A percentile compares a stretch with the other conserved stretches of the same genome.
Conservation (phyloP, 192 early-diverging fungal species). For the Diversispora epigaea region DNA sequence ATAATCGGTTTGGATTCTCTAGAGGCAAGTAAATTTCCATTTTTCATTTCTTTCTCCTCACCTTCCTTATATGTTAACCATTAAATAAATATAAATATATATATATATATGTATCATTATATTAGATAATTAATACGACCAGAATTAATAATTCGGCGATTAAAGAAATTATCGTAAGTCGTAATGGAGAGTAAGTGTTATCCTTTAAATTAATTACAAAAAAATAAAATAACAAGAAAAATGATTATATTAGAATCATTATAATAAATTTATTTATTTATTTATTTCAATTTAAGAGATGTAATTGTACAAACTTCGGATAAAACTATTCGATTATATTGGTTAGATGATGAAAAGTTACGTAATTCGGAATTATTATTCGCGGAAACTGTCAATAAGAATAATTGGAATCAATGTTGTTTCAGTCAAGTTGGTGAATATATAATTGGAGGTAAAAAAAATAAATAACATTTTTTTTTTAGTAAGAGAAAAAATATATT, state of each 20-base stretch:
- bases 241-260: too few relatives aligned
- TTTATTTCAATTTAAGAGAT: constrained; percentile 47
- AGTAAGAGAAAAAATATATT: not conserved
- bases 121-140: constrained; percentile 41
- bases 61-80: not conserved
- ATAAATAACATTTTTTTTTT: not conserved
- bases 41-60: not conserved
- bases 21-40: constrained; percentile 45
- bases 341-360: constrained; percentile 44
- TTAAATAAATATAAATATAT: not conserved
- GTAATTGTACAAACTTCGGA: constrained; percentile 80
- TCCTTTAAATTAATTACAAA: too few relatives aligned
- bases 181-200: constrained; percentile 59
- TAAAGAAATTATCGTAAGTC: constrained; percentile 62
- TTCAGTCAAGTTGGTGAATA: constrained; percentile 90
- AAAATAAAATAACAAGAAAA: too few relatives aligned
- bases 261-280: not conserved
- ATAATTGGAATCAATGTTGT: constrained; percentile 85
- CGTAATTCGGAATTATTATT: constrained; percentile 67
- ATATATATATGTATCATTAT: constrained; percentile 25
- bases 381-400: constrained; percentile 85
- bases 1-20: constrained; percentile 56
- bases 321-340: constrained; percentile 74
- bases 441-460: constrained; percentile 72
- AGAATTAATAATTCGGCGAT: constrained; percentile 51